phyloP scores from a whole-genome alignment of 768 basidiomycete genomes.

The Collybia sp. region DNA sequence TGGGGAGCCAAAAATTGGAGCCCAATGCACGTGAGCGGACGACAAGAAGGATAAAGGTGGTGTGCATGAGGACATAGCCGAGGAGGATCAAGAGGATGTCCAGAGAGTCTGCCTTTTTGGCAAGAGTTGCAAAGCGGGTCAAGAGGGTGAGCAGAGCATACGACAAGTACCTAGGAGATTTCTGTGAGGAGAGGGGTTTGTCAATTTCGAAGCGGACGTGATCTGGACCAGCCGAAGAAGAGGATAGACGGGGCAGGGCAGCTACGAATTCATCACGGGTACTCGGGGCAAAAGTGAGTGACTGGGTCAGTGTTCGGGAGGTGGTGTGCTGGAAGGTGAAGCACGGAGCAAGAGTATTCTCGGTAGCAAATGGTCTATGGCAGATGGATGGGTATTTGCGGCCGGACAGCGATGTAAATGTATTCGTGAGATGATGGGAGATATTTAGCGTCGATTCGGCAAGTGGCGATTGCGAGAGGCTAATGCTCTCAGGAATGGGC shows the following conservation, averaged over 20 bases:
- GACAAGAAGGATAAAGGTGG: slow-evolving; percentile 89
- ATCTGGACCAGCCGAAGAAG: slow-evolving; percentile 4
- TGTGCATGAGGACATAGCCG: slow-evolving; percentile 95
- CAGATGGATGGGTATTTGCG: slow-evolving; percentile 49
- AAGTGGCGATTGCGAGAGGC: slow-evolving; percentile 38
- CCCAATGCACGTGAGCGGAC: slow-evolving; percentile 85
- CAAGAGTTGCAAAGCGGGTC: slow-evolving; percentile 80
- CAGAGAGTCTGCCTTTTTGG: slow-evolving; percentile 92
- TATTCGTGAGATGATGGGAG: slow-evolving; percentile 40
- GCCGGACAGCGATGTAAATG: slow-evolving; percentile 35
- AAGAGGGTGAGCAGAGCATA: slow-evolving; percentile 78
- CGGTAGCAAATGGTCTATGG: slow-evolving; percentile 21
- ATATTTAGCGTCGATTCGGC: slow-evolving; percentile 39
- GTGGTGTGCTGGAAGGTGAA: slow-evolving; percentile 16
- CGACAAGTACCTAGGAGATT: slow-evolving; percentile 82
- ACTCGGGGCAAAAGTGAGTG: slow-evolving; percentile 47
- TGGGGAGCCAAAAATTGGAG: slow-evolving; percentile 49
- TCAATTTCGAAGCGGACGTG: slow-evolving; percentile 18
- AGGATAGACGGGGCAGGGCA: slow-evolving; percentile 17
- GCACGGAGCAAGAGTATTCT: slow-evolving; percentile 9
- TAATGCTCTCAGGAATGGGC: slow-evolving; percentile 23
- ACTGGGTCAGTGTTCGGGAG: slow-evolving; percentile 33
- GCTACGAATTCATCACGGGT: slow-evolving; percentile 46
- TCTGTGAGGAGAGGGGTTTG: slow-evolving; percentile 58
- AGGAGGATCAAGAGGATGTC: slow-evolving; percentile 93